Conservation (phyloP, 345 rosid species). For the Eucalyptus grandis region DNA sequence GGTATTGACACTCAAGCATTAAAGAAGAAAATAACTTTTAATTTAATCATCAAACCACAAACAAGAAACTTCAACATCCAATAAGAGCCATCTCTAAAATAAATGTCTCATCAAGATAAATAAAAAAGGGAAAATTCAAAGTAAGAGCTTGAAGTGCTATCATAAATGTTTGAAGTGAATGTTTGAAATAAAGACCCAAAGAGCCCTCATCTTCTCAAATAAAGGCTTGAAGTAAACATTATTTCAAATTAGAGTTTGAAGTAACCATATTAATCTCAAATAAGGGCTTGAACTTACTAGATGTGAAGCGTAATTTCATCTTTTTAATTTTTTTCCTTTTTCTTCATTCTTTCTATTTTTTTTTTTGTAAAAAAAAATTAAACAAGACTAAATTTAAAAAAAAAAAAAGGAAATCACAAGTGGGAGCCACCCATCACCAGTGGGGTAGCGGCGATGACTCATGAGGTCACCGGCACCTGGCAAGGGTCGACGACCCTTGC, state of each 20-base stretch:
- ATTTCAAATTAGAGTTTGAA: fast-evolving
- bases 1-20: neutral
- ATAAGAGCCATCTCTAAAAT: neutral
- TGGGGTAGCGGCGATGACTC: fast-evolving
- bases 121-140: no score
- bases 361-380: no score
- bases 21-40: no score
- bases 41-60: neutral
- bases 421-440: no score
- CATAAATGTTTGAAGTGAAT: no score
- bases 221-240: fast-evolving
- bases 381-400: no score
- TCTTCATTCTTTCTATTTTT: no score
- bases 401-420: no score
- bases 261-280: no score
- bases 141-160: no score
- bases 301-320: fast-evolving
- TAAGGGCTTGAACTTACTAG: fast-evolving
- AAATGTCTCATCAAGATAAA: neutral
- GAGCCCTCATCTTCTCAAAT: fast-evolving
- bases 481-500: fast-evolving
- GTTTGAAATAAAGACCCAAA: fast-evolving
- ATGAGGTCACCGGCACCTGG: fast-evolving
- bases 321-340: no score
- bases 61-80: neutral